Conservation (phyloP, 2,329 filamentous ascomycete genomes). For the Ilyonectria sp. region DNA sequence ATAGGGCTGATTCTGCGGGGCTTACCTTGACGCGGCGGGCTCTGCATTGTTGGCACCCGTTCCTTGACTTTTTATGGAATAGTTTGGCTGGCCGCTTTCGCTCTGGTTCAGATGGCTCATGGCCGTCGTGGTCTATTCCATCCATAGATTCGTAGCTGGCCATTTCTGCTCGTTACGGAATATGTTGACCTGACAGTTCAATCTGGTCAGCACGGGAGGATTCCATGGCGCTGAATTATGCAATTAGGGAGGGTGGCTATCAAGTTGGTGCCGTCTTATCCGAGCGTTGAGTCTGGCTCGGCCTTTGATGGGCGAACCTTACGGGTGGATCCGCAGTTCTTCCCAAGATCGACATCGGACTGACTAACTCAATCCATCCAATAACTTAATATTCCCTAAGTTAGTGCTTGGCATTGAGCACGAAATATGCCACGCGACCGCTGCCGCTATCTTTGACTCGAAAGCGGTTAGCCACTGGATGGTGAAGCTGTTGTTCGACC, state of each 20-base stretch:
- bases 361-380: too few species aligned
- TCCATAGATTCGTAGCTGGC: background rate
- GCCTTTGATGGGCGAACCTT: too few species aligned
- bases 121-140: background rate
- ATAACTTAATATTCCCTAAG: too few species aligned
- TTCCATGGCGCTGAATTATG: background rate
- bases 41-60: slow-evolving; percentile 29
- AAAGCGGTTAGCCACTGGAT: background rate
- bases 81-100: slow-evolving; percentile 24
- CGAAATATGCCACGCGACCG: too few species aligned
- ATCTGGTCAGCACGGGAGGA: background rate
- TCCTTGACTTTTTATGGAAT: slow-evolving; percentile 31
- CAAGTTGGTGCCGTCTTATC: slow-evolving; percentile 7
- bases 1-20: background rate
- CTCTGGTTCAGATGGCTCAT: slow-evolving; percentile 1
- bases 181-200: too few species aligned
- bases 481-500: background rate
- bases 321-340: too few species aligned
- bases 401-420: too few species aligned
- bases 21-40: slow-evolving; percentile 27
- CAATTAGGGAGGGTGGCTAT: background rate
- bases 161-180: too few species aligned
- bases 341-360: too few species aligned
- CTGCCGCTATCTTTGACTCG: background rate
- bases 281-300: background rate